Conservation (phyloP, 352 stramenopile genomes). For the Phytopythium chamaehyphon region DNA sequence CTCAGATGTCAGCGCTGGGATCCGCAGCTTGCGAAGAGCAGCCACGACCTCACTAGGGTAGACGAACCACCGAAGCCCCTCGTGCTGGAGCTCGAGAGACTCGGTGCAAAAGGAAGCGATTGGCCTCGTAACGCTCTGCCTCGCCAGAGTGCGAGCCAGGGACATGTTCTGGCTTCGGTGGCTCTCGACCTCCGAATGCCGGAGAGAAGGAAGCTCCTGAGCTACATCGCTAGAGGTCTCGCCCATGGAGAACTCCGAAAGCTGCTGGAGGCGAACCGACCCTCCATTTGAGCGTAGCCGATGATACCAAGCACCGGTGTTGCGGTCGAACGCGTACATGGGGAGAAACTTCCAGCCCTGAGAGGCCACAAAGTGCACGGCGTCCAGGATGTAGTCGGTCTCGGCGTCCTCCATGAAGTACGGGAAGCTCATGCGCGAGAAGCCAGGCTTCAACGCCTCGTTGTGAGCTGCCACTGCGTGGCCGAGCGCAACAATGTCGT, state of each 20-base stretch:
- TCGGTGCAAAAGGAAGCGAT: conserved; percentile 6
- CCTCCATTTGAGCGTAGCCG: no score
- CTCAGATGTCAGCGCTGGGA: conserved; percentile 8
- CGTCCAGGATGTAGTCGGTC: conserved; percentile 92
- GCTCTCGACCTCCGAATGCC: background rate
- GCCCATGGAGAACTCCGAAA: background rate
- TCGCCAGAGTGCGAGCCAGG: background rate
- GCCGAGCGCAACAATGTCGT: conserved; percentile 66
- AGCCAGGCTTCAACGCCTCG: conserved; percentile 94
- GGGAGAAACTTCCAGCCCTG: conserved; percentile 93
- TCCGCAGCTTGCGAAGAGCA: conserved; percentile 14
- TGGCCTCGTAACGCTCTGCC: background rate
- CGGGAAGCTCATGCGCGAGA: conserved; percentile 91
- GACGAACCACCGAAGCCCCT: conserved; percentile 33
- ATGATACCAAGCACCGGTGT: conserved; percentile 91
- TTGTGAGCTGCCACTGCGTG: conserved; percentile 84
- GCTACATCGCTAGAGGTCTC: background rate
- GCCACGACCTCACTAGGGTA: conserved; percentile 31
- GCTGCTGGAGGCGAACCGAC: background rate
- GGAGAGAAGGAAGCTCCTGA: background rate
- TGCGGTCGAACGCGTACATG: conserved; percentile 93
- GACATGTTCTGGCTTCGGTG: background rate
- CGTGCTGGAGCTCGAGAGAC: conserved; percentile 18
- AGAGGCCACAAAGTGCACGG: conserved; percentile 91
- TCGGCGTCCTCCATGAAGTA: conserved; percentile 82